phyloP scores from a whole-genome alignment of 164 flowering plant genomes.

The Litsea cubeba region DNA sequence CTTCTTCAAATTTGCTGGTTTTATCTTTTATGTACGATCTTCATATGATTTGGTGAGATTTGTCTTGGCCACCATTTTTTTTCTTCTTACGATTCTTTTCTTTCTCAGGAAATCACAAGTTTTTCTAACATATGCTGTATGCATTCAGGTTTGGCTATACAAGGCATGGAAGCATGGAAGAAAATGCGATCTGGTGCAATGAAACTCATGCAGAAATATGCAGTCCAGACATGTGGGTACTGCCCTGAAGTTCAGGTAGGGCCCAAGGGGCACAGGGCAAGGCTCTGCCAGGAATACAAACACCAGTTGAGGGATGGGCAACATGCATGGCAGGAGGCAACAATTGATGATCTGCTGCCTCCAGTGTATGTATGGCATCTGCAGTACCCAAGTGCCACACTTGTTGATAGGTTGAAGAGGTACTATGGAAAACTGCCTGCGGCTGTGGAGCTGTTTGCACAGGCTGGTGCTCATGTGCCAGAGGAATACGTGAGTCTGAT shows the following conservation, averaged over 20 bases:
- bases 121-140: not conserved
- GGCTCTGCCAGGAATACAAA: conserved; percentile 47
- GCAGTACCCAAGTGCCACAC: conserved; percentile 18
- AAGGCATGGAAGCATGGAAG: conserved; percentile 57
- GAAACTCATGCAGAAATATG: conserved; percentile 44
- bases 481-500: conserved; percentile 27
- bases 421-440: conserved; percentile 58
- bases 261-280: conserved; percentile 50
- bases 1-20: too few relatives aligned
- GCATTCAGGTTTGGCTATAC: conserved; percentile 36
- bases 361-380: conserved; percentile 60
- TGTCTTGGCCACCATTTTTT: not conserved
- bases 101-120: not conserved
- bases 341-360: conserved; percentile 45
- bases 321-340: conserved; percentile 64
- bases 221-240: conserved; percentile 53
- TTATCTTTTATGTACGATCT: not conserved
- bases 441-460: conserved; percentile 46
- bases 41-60: not conserved
- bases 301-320: conserved; percentile 64
- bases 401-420: conserved; percentile 36
- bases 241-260: conserved; percentile 63
- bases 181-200: conserved; percentile 36
- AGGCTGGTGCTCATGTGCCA: conserved; percentile 47
- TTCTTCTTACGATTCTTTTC: not conserved